Conservation (phyloP, 208 protist genomes). For the Trypanosoma vivax region DNA sequence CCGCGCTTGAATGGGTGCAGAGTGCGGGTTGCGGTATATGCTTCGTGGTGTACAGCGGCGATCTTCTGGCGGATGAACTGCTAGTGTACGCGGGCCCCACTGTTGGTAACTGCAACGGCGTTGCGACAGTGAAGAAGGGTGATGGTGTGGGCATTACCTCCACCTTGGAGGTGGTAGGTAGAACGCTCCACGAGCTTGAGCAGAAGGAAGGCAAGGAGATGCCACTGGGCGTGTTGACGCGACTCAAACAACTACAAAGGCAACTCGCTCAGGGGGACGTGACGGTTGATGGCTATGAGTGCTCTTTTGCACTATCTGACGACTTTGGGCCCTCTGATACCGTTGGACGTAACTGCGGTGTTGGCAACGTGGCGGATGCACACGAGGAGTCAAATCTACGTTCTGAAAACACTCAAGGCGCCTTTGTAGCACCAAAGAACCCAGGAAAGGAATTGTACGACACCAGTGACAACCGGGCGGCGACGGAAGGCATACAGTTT, state of each 20-base stretch:
- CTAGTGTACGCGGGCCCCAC: conserved; percentile 32
- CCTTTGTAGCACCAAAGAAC: no score
- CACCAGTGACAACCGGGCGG: no score
- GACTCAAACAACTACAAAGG: conserved; percentile 46
- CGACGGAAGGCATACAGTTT: no score
- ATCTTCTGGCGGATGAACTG: conserved; percentile 62
- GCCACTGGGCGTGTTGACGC: conserved; percentile 36
- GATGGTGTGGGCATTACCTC: conserved; percentile 40
- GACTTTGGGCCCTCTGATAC: no score
- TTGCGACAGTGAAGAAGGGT: conserved; percentile 34
- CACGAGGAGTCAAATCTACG: no score
- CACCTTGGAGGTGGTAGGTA: conserved; percentile 21
- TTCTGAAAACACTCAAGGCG: no score
- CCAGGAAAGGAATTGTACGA: no score
- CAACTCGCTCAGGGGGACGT: no score
- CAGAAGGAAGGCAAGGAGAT: conserved; percentile 48
- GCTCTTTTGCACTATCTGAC: no score
- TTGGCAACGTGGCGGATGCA: no score
- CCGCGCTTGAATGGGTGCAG: conserved; percentile 46
- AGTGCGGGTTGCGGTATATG: conserved; percentile 33
- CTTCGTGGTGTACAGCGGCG: conserved; percentile 52
- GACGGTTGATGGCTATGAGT: no score
- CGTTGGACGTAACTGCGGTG: no score
- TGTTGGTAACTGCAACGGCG: conserved; percentile 25
- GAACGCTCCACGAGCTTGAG: conserved; percentile 28